These are phyloP conservation scores for Aspergillus felis DNA, from an alignment of 2,329 filamentous ascomycete species.

Conservation along the genomic window DNA sequence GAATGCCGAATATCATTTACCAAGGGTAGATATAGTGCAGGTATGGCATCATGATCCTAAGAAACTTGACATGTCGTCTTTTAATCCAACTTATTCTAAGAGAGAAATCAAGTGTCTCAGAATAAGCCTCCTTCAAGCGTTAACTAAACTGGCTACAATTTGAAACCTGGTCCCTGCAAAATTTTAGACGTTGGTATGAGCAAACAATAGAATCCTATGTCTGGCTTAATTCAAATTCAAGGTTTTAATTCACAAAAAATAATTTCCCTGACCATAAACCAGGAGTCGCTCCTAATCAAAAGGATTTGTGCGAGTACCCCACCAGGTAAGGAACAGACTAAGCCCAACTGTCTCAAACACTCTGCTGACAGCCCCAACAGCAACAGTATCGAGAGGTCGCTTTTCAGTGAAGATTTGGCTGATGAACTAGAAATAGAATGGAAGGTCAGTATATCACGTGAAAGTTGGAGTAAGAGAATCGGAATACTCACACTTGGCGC, in stretches of 20 bases:
- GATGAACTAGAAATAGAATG: conserved; percentile 61
- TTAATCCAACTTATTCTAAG: background rate
- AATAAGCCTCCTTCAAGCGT: background rate
- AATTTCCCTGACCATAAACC: background rate
- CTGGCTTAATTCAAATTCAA: background rate
- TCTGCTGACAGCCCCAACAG: conserved; percentile 77
- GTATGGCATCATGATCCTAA: background rate
- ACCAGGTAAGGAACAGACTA: conserved; percentile 90
- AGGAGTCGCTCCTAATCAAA: conserved; percentile 61
- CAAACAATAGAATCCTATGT: background rate
- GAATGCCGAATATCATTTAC: background rate
- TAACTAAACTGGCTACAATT: background rate
- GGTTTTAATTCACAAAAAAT: background rate
- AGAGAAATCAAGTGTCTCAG: background rate
- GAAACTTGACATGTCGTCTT: background rate
- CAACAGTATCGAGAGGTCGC: conserved; percentile 84
- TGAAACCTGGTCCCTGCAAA: too few species aligned
- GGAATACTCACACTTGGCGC: conserved; percentile 72
- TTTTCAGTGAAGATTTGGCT: conserved; percentile 86
- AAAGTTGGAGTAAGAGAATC: background rate
- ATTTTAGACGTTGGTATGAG: background rate
- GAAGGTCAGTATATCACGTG: conserved; percentile 14
- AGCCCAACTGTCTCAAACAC: conserved; percentile 90
- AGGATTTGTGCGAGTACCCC: conserved; percentile 91
- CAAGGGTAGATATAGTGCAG: too few species aligned